A percentile compares a stretch with the other conserved stretches of the same genome.
These are phyloP conservation scores for Periconia sp. DNA, from an alignment of 2,329 filamentous ascomycete species.

Conservation along the genomic window DNA sequence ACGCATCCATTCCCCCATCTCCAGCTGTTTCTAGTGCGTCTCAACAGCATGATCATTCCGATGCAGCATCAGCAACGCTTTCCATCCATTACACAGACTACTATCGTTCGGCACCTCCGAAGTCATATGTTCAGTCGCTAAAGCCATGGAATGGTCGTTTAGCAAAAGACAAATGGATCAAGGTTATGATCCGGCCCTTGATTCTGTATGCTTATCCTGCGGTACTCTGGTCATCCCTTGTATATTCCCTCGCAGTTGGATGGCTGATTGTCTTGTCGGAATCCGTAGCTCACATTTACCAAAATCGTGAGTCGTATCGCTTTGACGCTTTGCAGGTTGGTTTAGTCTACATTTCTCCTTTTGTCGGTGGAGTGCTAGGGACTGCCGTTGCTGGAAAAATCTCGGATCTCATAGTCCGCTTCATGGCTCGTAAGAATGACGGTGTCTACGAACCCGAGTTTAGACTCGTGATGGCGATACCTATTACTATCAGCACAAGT, in stretches of 20 bases:
- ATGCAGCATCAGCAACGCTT: conserved; percentile 31
- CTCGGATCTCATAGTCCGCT: conserved; percentile 82
- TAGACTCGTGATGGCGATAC: conserved; percentile 67
- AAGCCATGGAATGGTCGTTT: conserved; percentile 80
- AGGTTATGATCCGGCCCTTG: conserved; percentile 79
- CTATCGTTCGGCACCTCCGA: conserved; percentile 69
- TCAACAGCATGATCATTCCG: conserved; percentile 9
- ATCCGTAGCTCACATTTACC: conserved; percentile 80
- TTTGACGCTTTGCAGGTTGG: conserved; percentile 83
- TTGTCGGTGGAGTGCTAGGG: conserved; percentile 75
- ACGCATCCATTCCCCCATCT: conserved; percentile 16
- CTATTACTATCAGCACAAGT: conserved; percentile 77
- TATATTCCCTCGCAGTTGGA: conserved; percentile 87
- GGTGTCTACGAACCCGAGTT: conserved; percentile 96
- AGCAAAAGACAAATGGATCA: conserved; percentile 74
- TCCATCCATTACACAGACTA: conserved; percentile 69
- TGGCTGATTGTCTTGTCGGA: conserved; percentile 97
- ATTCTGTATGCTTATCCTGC: conserved; percentile 87
- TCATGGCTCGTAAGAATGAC: conserved; percentile 84
- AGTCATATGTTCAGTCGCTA: conserved; percentile 76
- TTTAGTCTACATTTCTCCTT: conserved; percentile 87
- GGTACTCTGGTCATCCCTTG: conserved; percentile 83
- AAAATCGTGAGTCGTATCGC: conserved; percentile 71
- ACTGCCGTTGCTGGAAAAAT: conserved; percentile 89
- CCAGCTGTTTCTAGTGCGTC: conserved; percentile 9